Percentiles rank a stretch among this genome's conserved stretches.
phyloP scores from a whole-genome alignment of 495 filamentous ascomycete genomes.

The Penicillium tannophilum region DNA sequence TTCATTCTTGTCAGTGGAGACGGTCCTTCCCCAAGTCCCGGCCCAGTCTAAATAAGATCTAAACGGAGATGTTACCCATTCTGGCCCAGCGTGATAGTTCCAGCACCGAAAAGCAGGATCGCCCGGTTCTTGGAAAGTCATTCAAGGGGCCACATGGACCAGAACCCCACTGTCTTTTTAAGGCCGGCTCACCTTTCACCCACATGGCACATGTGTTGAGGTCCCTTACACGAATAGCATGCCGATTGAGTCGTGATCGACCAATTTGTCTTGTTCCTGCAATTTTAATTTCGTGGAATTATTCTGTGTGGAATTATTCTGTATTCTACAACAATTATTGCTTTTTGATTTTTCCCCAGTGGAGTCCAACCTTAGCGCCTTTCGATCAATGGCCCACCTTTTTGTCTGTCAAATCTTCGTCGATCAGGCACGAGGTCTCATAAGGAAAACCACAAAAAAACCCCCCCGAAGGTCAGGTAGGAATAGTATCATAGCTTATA shows the following conservation, averaged over 20 bases:
- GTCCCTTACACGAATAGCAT: constrained; percentile 7
- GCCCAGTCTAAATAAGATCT: constrained; percentile 2
- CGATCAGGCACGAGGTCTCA: constrained; percentile 26
- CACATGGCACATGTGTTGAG: constrained; percentile 13
- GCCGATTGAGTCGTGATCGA: constrained; percentile 12
- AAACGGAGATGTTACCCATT: constrained; percentile 10
- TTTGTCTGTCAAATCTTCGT: constrained; percentile 25
- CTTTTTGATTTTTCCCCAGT: constrained; percentile 9
- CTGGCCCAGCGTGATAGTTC: constrained; percentile 2
- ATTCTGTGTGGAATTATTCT: not conserved
- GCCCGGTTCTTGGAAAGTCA: not conserved
- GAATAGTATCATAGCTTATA: too few relatives aligned
- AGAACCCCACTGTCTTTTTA: constrained; percentile 14
- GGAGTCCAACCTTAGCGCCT: constrained; percentile 2
- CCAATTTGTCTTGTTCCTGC: constrained; percentile 10
- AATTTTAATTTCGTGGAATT: constrained; percentile 7
- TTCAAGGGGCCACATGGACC: not conserved
- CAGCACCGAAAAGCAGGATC: constrained; percentile 10
- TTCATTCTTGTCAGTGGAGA: not conserved
- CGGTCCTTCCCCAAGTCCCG: constrained; percentile 4
- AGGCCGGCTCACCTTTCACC: constrained; percentile 23
- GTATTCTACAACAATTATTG: not conserved
- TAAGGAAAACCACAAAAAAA: too few relatives aligned
- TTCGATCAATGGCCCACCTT: constrained; percentile 19
- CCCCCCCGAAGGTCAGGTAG: too few relatives aligned